A percentile compares a stretch with the other conserved stretches of the same genome.
Evolutionary conservation across 352 stramenopile species (phyloP).

Genomic region (Globisporangium parvum): DNA sequence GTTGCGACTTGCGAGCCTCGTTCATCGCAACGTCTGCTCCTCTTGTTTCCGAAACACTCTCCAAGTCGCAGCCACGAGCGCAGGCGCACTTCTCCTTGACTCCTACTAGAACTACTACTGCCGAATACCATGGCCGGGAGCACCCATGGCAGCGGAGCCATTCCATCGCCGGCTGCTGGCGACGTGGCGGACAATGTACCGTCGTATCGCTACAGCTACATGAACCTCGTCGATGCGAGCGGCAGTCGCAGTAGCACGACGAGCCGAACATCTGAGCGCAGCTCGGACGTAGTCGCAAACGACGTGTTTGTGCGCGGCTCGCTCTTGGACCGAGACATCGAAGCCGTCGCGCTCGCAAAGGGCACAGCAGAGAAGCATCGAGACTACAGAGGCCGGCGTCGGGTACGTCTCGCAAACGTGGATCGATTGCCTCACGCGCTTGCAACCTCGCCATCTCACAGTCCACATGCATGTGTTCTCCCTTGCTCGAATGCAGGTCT

Average conservation of each 20-base stretch:
- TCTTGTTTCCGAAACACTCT: no score
- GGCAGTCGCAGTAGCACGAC: slow-evolving; percentile 4
- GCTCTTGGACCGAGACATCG: slow-evolving; percentile 16
- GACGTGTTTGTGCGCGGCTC: slow-evolving; percentile 21
- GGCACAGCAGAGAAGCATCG: slow-evolving; percentile 3
- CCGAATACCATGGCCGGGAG: neutral
- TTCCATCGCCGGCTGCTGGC: neutral
- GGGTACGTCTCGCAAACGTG: slow-evolving; percentile 2
- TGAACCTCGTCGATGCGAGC: slow-evolving; percentile 8
- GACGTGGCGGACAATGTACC: neutral
- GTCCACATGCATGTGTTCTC: neutral
- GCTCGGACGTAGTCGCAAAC: neutral
- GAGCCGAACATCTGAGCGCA: slow-evolving; percentile 1
- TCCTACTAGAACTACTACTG: no score
- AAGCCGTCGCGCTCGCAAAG: slow-evolving; percentile 9
- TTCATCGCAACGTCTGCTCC: no score
- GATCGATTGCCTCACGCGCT: neutral
- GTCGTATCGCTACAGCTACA: slow-evolving; percentile 16
- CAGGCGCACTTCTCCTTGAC: no score
- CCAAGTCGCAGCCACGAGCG: no score
- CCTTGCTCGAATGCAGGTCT: slow-evolving; percentile 12
- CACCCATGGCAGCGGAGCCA: neutral
- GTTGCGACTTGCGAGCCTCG: no score
- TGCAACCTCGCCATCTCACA: neutral
- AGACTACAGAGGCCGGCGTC: slow-evolving; percentile 22